Base-by-base conservation (phyloP, 768 basidiomycete genomes). In the Russula compacta region DNA sequence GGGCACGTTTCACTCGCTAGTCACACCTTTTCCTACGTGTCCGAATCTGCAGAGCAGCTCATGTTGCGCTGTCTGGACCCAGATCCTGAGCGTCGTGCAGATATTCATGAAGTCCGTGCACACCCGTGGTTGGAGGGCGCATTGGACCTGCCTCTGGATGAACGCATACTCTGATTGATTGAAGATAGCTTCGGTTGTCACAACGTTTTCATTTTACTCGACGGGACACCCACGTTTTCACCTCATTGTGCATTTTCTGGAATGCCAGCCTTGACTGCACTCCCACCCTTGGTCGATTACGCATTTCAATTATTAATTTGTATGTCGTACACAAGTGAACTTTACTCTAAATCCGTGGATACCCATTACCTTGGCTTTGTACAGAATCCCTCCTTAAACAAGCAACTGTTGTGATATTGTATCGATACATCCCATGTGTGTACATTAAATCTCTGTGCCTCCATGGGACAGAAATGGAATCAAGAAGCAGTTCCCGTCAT, bases 41-140 rank as follows among this genome's bases (percentile, higher is more conserved):
- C 62, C 64, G 33, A 70, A 64, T 73, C 71, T 7, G 83, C 83
- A 46, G 74, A 87, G 69, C 76, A 81, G 62, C 76, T 91, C 65
- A 83, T 91, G 81, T 75, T 74, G 56, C 79, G 81, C 56, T 98
- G 97, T 75, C 77, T 99, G 61, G 85, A 92, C 64, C 87, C 89
- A 15, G 83, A 97, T 68, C 92, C 92, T 2, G 75, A 81, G 63
- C 81, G 84, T 60, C 81, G 95, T 51, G 87, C 89, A 35, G 87
- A 86, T 43, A 92, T 98, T 56, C 74, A 77, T 52, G 87, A 95
- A 72, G 85, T 99, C 42, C 82, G 84, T 52, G 74, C 72, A n/a
- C 90, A 95, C 73, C 80, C 79, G n/a, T 98, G 95, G 94, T 78
- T 97, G 50, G 67, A 70, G 48, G 71, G 71, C 52, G 71, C 72